Percentiles rank a stretch among this genome's conserved stretches.
Evolutionary conservation across 2,329 filamentous ascomycete genomes (phyloP).

Genomic region (Fusarium penzigii): DNA sequence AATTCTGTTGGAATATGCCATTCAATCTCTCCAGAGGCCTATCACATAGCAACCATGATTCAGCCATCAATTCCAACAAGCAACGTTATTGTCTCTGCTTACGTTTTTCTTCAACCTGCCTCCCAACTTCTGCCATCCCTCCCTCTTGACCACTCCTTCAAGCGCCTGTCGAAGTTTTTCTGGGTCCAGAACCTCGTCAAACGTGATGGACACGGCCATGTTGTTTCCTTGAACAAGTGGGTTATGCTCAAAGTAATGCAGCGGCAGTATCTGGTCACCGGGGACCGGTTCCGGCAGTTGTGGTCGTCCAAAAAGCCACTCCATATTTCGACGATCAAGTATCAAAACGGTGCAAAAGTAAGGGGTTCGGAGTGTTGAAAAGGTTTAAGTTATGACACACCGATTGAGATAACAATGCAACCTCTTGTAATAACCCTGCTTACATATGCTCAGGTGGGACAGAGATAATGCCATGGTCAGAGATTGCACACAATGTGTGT

Average conservation of each 20-base stretch:
- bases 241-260: conserved; percentile 17
- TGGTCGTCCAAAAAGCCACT: too few relatives aligned
- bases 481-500: too few relatives aligned
- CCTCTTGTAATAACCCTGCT: too few relatives aligned
- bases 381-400: too few relatives aligned
- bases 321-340: too few relatives aligned
- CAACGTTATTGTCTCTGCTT: not conserved
- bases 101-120: conserved; percentile 17
- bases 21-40: conserved; percentile 11
- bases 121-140: conserved; percentile 12
- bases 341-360: too few relatives aligned
- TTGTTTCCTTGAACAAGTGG: conserved; percentile 12
- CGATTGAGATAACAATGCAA: too few relatives aligned
- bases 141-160: conserved; percentile 3
- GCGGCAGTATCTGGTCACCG: conserved; percentile 9
- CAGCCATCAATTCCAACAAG: too few relatives aligned
- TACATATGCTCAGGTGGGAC: too few relatives aligned
- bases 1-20: conserved; percentile 16
- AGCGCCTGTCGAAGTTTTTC: conserved; percentile 6
- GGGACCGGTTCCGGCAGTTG: conserved; percentile 2
- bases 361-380: too few relatives aligned
- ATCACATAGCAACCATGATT: not conserved
- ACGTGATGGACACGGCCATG: conserved; percentile 15
- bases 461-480: too few relatives aligned
- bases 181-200: conserved; percentile 15